Conservation (phyloP, 2,329 filamentous ascomycete species). For the Penicillium corylophilum region DNA sequence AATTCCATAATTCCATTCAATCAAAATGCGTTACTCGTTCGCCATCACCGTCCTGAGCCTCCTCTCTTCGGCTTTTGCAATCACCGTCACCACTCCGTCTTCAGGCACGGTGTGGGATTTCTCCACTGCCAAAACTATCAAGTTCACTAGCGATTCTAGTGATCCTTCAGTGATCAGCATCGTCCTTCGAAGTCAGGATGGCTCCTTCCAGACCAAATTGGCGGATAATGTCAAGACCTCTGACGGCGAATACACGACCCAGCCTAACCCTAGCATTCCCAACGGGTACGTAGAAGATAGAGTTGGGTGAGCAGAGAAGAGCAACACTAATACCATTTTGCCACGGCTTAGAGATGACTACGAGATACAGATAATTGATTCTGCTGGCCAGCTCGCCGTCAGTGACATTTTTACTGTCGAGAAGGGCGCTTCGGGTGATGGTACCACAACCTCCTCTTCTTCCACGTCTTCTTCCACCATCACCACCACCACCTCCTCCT, state of each 20-base stretch:
- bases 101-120: no score
- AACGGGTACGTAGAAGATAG: constrained; percentile 6
- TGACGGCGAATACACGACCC: constrained; percentile 10
- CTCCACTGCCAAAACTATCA: no score
- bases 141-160: neutral
- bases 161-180: constrained; percentile 11
- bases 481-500: no score
- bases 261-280: constrained; percentile 13
- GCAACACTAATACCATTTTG: neutral
- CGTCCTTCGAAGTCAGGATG: constrained; percentile 9
- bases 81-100: no score
- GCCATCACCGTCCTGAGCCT: no score
- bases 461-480: no score
- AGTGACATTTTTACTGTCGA: constrained; percentile 8
- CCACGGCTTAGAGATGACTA: constrained; percentile 4
- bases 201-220: constrained; percentile 14
- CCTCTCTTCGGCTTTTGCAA: no score
- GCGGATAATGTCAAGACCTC: constrained; percentile 13
- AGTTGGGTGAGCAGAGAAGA: no score
- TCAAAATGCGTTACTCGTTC: no score
- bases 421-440: no score
- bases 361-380: constrained; percentile 14
- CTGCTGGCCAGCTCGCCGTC: constrained; percentile 9
- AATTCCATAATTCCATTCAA: no score
- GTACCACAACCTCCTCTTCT: no score